Conservation (phyloP, 2,329 filamentous ascomycete species). For the Sclerotinia spermophila region DNA sequence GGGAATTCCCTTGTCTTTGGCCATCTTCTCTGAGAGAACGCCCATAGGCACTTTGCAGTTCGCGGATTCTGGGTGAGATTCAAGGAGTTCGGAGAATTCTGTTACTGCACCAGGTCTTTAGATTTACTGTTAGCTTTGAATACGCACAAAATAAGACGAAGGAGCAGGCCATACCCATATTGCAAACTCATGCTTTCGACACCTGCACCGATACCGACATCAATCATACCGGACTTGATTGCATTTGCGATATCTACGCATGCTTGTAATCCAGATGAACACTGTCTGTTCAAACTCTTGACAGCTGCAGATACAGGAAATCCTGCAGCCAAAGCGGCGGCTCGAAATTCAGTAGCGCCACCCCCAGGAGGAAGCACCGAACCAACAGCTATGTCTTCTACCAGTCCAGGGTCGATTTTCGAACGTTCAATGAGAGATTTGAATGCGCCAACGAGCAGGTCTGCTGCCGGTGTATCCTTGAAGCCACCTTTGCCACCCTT, state of each 20-base stretch:
- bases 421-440: conserved; percentile 79
- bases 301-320: conserved; percentile 85
- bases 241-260: conserved; percentile 93
- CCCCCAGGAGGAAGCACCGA: conserved; percentile 88
- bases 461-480: conserved; percentile 87
- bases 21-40: conserved; percentile 90
- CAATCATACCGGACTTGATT: conserved; percentile 88
- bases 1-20: conserved; percentile 71
- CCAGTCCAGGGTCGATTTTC: conserved; percentile 78
- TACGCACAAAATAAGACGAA: not conserved
- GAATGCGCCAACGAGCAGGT: conserved; percentile 81
- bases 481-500: conserved; percentile 91
- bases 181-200: conserved; percentile 95
- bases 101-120: conserved; percentile 73
- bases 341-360: conserved; percentile 95
- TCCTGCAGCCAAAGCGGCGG: conserved; percentile 83
- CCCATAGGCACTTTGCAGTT: conserved; percentile 99
- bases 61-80: conserved; percentile 73
- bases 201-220: conserved; percentile 88
- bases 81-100: conserved; percentile 88
- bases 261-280: conserved; percentile 87
- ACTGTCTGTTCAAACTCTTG: conserved; percentile 88
- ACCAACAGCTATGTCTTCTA: conserved; percentile 91
- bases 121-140: conserved; percentile 11
- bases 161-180: conserved; percentile 64